These are phyloP conservation scores for Actinomortierella wolfii DNA, from an alignment of 371 early-diverging fungal genomes.

Conservation along the genomic window DNA sequence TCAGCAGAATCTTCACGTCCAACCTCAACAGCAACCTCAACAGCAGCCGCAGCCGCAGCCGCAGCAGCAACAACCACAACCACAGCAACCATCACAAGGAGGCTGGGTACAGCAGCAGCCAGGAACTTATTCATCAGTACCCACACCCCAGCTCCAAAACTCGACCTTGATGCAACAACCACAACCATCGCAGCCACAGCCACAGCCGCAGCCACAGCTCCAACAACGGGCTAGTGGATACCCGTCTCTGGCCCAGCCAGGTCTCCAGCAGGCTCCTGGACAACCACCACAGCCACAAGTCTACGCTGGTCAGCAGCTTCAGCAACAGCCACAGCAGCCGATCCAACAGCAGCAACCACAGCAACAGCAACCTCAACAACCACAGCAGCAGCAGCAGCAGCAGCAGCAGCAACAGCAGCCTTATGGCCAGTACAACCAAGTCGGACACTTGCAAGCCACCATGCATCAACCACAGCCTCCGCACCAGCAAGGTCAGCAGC, in stretches of 20 bases:
- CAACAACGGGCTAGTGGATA: neutral
- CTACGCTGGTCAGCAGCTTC: neutral
- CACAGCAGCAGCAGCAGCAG: constrained; percentile 17
- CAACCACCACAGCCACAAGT: neutral
- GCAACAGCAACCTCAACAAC: constrained; percentile 2
- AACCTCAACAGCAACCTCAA: constrained; percentile 32
- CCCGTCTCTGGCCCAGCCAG: no score
- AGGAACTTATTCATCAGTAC: constrained; percentile 5
- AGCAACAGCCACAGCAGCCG: constrained; percentile 3
- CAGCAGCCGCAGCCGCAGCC: constrained; percentile 17
- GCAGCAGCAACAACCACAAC: constrained; percentile 8
- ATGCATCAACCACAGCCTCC: constrained; percentile 10
- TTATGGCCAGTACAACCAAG: constrained; percentile 5
- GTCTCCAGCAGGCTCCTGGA: no score
- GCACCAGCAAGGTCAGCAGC: constrained; percentile 20
- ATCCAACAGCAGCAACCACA: constrained; percentile 8
- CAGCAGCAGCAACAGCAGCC: constrained; percentile 6
- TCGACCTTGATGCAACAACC: constrained; percentile 5
- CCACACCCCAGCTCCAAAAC: constrained; percentile 1
- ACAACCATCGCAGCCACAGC: neutral
- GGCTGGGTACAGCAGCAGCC: constrained; percentile 1
- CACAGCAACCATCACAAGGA: neutral
- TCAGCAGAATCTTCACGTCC: constrained; percentile 16
- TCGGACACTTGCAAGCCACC: constrained; percentile 1
- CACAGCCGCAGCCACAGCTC: constrained; percentile 4